These are phyloP conservation scores for Berkeleyomyces basicola DNA, from an alignment of 2,329 filamentous ascomycete species.

Conservation along the genomic window DNA sequence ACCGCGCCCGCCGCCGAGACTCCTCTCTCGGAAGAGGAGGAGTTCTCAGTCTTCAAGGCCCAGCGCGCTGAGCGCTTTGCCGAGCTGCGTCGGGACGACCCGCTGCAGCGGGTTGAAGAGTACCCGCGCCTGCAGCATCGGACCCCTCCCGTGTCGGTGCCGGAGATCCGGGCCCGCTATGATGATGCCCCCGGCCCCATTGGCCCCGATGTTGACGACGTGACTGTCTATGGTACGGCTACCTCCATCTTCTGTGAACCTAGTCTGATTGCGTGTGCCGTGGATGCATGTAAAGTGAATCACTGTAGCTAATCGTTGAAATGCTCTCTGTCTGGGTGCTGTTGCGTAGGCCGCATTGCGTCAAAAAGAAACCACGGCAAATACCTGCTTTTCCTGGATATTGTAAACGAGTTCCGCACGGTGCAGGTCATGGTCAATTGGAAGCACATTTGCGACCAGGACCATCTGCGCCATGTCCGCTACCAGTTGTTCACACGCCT, in stretches of 20 bases:
- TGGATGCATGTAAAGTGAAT: slow-evolving; percentile 21
- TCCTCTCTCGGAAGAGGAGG: slow-evolving; percentile 12
- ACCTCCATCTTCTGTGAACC: background rate
- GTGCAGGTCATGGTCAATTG: slow-evolving; percentile 66
- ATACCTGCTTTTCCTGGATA: slow-evolving; percentile 71
- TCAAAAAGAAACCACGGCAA: slow-evolving; percentile 55
- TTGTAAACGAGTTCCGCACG: slow-evolving; percentile 53
- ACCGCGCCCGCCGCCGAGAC: background rate
- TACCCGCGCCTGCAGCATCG: slow-evolving; percentile 13
- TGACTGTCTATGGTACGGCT: slow-evolving; percentile 19
- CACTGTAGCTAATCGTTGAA: slow-evolving; percentile 9
- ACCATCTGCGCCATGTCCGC: slow-evolving; percentile 22
- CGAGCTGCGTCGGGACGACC: slow-evolving; percentile 17
- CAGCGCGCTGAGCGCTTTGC: slow-evolving; percentile 22
- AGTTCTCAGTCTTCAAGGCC: slow-evolving; percentile 23
- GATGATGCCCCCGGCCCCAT: slow-evolving; percentile 4
- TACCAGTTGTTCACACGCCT: slow-evolving; percentile 48
- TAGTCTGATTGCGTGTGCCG: slow-evolving; percentile 4
- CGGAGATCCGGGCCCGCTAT: slow-evolving; percentile 13
- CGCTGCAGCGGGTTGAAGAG: slow-evolving; percentile 2
- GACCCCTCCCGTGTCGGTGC: slow-evolving; percentile 13
- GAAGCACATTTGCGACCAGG: slow-evolving; percentile 23
- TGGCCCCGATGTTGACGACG: slow-evolving; percentile 3
- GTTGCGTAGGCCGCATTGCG: slow-evolving; percentile 48
- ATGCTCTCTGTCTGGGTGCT: slow-evolving; percentile 16